phyloP scores from a whole-genome alignment of 441 rosid genomes.

The Pelargonium cotyledonis region DNA sequence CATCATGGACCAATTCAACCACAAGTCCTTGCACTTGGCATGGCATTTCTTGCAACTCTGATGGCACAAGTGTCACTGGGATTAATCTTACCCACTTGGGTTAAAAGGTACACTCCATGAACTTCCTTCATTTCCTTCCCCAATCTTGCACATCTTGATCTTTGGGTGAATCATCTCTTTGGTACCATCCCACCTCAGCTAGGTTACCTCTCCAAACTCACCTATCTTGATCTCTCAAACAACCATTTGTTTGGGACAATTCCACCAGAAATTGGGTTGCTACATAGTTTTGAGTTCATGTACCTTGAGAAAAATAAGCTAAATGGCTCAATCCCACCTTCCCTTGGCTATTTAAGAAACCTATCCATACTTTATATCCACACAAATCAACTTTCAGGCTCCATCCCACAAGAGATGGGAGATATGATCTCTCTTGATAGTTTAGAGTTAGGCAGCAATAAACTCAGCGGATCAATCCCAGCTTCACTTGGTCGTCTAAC shows the following conservation, averaged over 20 bases:
- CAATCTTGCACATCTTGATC: constrained; percentile 23
- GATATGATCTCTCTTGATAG: too few species aligned
- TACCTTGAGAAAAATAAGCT: constrained; percentile 24
- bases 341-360: too few species aligned
- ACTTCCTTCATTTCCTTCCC: constrained; percentile 27
- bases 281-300: constrained; percentile 22
- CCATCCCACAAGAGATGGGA: too few species aligned
- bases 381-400: neutral
- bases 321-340: constrained; percentile 31
- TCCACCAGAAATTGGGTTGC: constrained; percentile 30
- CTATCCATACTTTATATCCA: too few species aligned
- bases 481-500: too few species aligned
- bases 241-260: constrained; percentile 24
- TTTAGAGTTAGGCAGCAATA: too few species aligned
- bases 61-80: constrained; percentile 13
- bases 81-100: constrained; percentile 28
- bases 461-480: too few species aligned
- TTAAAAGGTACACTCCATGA: constrained; percentile 29
- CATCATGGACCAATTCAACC: neutral
- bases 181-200: too few species aligned
- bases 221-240: constrained; percentile 29
- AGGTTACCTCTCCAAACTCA: constrained; percentile 21
- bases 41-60: constrained; percentile 29
- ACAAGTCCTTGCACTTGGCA: constrained; percentile 27
- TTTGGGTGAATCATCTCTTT: constrained; percentile 16